Evolutionary conservation across 352 stramenopile species (phyloP).

Genomic region (Pseudoperonospora humuli): DNA sequence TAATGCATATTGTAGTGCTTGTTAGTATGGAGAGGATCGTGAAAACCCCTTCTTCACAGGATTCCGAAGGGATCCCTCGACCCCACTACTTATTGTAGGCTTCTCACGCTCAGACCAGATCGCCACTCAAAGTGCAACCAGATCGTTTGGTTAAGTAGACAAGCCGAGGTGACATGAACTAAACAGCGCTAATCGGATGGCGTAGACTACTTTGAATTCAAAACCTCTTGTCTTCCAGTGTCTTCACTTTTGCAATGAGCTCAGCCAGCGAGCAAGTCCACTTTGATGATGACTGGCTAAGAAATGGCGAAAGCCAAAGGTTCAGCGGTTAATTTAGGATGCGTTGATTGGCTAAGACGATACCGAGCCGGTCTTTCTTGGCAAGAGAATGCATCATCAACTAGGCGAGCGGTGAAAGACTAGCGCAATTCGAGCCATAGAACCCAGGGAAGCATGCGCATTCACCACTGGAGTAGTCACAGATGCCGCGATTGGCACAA

Average conservation of each 20-base stretch:
- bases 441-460: conserved; percentile 76
- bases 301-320: conserved; percentile 2
- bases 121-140: conserved; percentile 17
- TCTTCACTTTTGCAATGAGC: conserved; percentile 9
- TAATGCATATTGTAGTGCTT: conserved; percentile 11
- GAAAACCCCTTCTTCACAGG: conserved; percentile 38
- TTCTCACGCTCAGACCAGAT: conserved; percentile 22
- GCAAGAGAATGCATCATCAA: conserved; percentile 9
- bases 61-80: conserved; percentile 35
- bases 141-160: conserved; percentile 18
- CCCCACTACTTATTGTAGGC: conserved; percentile 28
- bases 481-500: conserved; percentile 71
- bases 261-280: background rate
- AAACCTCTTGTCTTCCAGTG: background rate
- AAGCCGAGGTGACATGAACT: no score
- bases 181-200: no score
- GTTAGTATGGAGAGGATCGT: conserved; percentile 31
- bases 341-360: conserved; percentile 11
- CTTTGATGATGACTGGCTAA: conserved; percentile 5
- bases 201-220: background rate
- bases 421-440: conserved; percentile 74
- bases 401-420: no score
- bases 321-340: conserved; percentile 14
- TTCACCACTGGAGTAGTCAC: conserved; percentile 57
- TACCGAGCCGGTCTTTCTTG: conserved; percentile 15